Base-by-base conservation (phyloP, 2,329 filamentous ascomycete species). In the Aaosphaeria pasadenensis region DNA sequence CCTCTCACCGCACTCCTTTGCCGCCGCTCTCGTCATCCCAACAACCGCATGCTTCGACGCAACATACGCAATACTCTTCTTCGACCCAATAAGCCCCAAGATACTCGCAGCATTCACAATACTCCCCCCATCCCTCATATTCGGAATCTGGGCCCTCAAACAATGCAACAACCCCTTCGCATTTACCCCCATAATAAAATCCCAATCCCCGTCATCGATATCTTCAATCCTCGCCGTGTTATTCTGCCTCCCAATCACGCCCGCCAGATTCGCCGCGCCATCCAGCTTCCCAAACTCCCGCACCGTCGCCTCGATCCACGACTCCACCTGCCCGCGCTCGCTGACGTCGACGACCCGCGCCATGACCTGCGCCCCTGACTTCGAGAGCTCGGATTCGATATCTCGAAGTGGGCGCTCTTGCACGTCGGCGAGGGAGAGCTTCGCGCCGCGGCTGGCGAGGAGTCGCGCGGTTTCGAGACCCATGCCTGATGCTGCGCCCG, bases 281-380 rank as follows among this genome's bases (percentile, higher is more conserved):
- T 66, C 56, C 1, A 73, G 54, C 9, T 53, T 53, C 5, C 68
- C 71, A 24, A 67, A 67, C 17, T 56, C 51, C 7, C 57, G 45
- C 4, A 71, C 54, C 4, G 66, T 68, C 7, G 49, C 40, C 11
- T 61, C 57, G 4, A 81, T 59, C 7, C 64, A 70, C 0, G 55
- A 46, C 5, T 71, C 66, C 6, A 81, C 74, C 9, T 70, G 59
- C 0, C 46, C 52, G 28, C 69, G 58, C 33, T 73, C 59, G 6
- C 69, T 60, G 2, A 82, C 76, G 56, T 82, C 74, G 7, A 78
- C 58, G n/a, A 67, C 48, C 1, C 75, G 54, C 3, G 57, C 43
- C 30, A 74, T 54, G 0, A 64, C 49, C 2, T 53, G 28, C 45
- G 60, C 64, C 1, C 56, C 54, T 4, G 53, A 43, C 1, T 49